Percentiles rank a stretch among this genome's conserved stretches.
Conservation (phyloP, 2,329 filamentous ascomycete genomes). For the Cladosporium phlei region DNA sequence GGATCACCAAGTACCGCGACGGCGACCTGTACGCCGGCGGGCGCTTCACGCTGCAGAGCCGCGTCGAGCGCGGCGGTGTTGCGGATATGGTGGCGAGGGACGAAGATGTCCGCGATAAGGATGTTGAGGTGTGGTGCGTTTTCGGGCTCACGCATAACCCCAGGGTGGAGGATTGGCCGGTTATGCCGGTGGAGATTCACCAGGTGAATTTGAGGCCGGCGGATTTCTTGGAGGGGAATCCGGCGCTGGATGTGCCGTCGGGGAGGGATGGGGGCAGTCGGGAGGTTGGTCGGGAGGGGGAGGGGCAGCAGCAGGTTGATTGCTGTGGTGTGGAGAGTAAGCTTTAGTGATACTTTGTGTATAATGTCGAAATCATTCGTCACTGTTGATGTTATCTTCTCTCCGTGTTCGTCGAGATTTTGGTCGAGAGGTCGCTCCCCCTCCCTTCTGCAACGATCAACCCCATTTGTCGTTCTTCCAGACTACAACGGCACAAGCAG, state of each 20-base stretch:
- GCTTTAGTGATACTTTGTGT: too few relatives aligned
- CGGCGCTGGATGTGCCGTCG: slow-evolving; percentile 48
- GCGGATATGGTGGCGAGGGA: slow-evolving; percentile 41
- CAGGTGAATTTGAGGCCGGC: slow-evolving; percentile 45
- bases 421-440: too few relatives aligned
- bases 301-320: too few relatives aligned
- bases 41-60: slow-evolving; percentile 43
- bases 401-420: too few relatives aligned
- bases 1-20: slow-evolving; percentile 41
- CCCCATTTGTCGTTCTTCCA: too few relatives aligned
- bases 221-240: slow-evolving; percentile 53
- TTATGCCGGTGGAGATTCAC: slow-evolving; percentile 48
- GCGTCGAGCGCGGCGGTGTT: slow-evolving; percentile 40
- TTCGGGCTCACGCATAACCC: slow-evolving; percentile 52
- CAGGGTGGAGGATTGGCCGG: slow-evolving; percentile 48
- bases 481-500: too few relatives aligned
- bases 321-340: too few relatives aligned
- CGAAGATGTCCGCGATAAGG: slow-evolving; percentile 42
- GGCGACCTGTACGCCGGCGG: slow-evolving; percentile 49
- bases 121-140: slow-evolving; percentile 47
- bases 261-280: neutral
- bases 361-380: too few relatives aligned
- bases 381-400: too few relatives aligned
- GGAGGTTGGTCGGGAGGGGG: neutral
- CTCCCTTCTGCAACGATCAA: too few relatives aligned